Evolutionary conservation across 148 eudicot genomes (phyloP).

Genomic region (Amaranthus hypochondriacus): DNA sequence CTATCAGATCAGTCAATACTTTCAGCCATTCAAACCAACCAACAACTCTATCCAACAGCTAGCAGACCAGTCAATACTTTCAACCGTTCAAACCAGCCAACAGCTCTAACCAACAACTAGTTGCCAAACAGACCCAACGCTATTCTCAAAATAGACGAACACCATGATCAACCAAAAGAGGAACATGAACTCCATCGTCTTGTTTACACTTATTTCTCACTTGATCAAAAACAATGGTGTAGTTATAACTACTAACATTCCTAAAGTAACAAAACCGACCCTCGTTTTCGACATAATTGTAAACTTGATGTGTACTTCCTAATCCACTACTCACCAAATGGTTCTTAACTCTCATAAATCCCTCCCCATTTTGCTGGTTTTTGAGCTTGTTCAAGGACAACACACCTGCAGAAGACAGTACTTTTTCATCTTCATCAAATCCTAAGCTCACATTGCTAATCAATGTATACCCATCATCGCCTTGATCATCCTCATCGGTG

Average conservation of each 20-base stretch:
- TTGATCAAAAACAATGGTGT: constrained; percentile 62
- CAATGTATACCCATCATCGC: constrained; percentile 29
- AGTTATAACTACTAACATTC: constrained; percentile 67
- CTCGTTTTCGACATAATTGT: constrained; percentile 31
- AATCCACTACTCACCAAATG: constrained; percentile 57
- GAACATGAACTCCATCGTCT: background rate
- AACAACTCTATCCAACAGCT: no score
- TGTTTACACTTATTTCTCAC: constrained; percentile 40
- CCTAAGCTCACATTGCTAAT: constrained; percentile 51
- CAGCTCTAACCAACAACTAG: no score
- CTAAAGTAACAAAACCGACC: constrained; percentile 51
- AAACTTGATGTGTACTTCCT: constrained; percentile 60
- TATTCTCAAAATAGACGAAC: constrained; percentile 1
- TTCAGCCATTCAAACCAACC: no score
- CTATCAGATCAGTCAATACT: no score
- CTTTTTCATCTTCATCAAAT: constrained; percentile 37
- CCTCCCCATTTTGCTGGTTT: constrained; percentile 58
- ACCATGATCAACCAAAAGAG: background rate
- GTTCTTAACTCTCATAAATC: constrained; percentile 53
- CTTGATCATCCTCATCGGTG: constrained; percentile 38
- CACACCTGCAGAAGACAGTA: constrained; percentile 14
- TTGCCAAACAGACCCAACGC: background rate
- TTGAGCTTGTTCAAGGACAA: constrained; percentile 30
- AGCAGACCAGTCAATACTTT: no score
- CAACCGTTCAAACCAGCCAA: no score